phyloP scores from a whole-genome alignment of 179 eudicot species.

The Beta lomatogona region DNA sequence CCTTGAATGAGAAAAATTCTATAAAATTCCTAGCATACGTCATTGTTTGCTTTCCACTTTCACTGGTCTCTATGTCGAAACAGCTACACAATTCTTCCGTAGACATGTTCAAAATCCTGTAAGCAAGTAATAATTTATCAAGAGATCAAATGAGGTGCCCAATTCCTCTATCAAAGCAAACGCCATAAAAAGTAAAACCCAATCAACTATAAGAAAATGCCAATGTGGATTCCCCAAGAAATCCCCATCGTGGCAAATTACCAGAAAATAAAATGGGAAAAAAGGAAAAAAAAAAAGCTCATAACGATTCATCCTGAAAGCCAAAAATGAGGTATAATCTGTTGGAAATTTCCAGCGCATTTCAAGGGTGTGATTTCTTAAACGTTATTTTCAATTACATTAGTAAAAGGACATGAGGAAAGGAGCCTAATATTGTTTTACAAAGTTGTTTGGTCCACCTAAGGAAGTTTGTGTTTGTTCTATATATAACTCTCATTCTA shows the following conservation, averaged over 20 bases:
- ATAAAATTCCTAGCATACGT: slow-evolving; percentile 59
- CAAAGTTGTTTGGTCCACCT: too few relatives aligned
- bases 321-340: not conserved
- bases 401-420: too few relatives aligned
- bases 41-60: slow-evolving; percentile 40
- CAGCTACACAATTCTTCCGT: slow-evolving; percentile 52
- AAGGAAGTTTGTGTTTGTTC: too few relatives aligned
- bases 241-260: not conserved
- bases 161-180: not conserved
- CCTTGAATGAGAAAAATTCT: slow-evolving; percentile 69
- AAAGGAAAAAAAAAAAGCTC: not conserved
- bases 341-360: too few relatives aligned
- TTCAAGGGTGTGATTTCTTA: too few relatives aligned
- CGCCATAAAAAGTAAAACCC: not conserved
- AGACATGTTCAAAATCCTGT: slow-evolving; percentile 59
- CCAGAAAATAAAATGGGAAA: not conserved
- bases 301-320: not conserved
- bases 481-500: too few relatives aligned
- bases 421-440: too few relatives aligned
- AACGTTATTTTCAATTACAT: too few relatives aligned
- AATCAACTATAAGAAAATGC: too few relatives aligned
- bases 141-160: not conserved
- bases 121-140: slow-evolving; percentile 12
- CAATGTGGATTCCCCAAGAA: not conserved
- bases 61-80: slow-evolving; percentile 57